Evolutionary conservation across 2,329 filamentous ascomycete genomes (phyloP), one percentile per base, ranked within the genome.

Genomic region (Macrophomina pseudophaseolina): DNA sequence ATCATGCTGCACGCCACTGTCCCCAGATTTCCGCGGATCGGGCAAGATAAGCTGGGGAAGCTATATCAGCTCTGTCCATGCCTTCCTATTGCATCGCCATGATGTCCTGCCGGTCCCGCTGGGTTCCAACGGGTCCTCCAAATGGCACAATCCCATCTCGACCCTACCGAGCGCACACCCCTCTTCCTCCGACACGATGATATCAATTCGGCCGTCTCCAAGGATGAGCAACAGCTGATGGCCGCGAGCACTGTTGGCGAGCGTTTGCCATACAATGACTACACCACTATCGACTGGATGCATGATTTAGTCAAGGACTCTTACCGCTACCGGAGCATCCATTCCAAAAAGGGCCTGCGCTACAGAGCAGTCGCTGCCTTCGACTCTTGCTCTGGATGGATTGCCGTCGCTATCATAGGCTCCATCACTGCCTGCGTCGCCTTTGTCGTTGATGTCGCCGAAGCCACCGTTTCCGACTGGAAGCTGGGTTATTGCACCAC

Each of bases 241-340:
- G 76, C 71, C 6, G 75, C 75, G 4, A 83, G 80, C 30, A 77
- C 83, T 1, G 77, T 86, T 11, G 85, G 85, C 49, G 86, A 88
- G 71, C 76, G 85, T 62, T 73, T 88, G 23, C 83, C 85, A 0
- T 89, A 88, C 72, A 87, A 87, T 71, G 84, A 88, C 69, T 88
- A 89, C 70, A 85, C 83, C 7, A 87, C 86, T 1, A 88, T 88
- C 66, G 86, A 89, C 74, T 88, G 86, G 86, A 78, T 88, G 9
- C 86, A 87, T 73, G 85, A 87, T 70, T 74, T 88, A 66, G 84
- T 87, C 73, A 87, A 86, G 75, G 85, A 87, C 70, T 85, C 85
- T 1, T 84, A 83, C 69, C 83, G 85, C n/a, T 79, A 80, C 66
- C 80, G 84, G 48, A 73, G 75, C 44, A 74, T 85, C n/a, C 79